Conservation (phyloP, 2,329 filamentous ascomycete genomes). For the Curvularia sp. region DNA sequence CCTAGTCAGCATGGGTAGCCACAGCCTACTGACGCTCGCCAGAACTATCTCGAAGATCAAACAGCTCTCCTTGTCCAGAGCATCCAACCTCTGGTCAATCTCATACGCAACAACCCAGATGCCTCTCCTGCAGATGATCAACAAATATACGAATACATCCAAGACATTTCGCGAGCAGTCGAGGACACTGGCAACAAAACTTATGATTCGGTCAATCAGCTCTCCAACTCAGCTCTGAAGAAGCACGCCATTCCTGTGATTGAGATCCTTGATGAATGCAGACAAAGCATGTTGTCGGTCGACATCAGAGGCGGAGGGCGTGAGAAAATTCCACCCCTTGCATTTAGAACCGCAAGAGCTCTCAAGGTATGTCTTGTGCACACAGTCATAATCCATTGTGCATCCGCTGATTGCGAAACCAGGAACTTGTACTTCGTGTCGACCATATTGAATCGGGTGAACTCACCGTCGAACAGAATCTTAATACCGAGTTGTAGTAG, state of each 20-base stretch:
- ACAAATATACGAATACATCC: conserved; percentile 72
- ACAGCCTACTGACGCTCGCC: conserved; percentile 22
- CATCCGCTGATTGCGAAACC: conserved; percentile 20
- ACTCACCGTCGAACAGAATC: conserved; percentile 44
- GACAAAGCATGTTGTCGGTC: conserved; percentile 69
- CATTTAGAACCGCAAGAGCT: conserved; percentile 85
- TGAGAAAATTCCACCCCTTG: conserved; percentile 75
- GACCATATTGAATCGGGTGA: conserved; percentile 53
- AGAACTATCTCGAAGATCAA: conserved; percentile 84
- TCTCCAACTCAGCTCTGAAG: conserved; percentile 61
- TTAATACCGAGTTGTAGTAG: conserved; percentile 43
- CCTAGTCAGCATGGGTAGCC: conserved; percentile 15
- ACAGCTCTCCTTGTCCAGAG: conserved; percentile 79
- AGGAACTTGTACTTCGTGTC: conserved; percentile 54
- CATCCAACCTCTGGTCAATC: conserved; percentile 79
- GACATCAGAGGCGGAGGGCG: conserved; percentile 68
- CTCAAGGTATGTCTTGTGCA: conserved; percentile 65
- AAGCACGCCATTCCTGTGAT: conserved; percentile 61
- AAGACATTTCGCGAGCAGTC: conserved; percentile 73
- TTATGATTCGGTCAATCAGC: conserved; percentile 57
- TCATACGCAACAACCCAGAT: conserved; percentile 61
- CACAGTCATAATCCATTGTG: not conserved
- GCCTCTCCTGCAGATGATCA: conserved; percentile 43
- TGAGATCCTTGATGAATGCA: conserved; percentile 67
- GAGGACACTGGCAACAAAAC: conserved; percentile 73